Percentiles rank a stretch among this genome's conserved stretches.
These are phyloP conservation scores for Penicillium occitanis DNA, from an alignment of 2,329 filamentous ascomycete genomes.

Conservation along the genomic window DNA sequence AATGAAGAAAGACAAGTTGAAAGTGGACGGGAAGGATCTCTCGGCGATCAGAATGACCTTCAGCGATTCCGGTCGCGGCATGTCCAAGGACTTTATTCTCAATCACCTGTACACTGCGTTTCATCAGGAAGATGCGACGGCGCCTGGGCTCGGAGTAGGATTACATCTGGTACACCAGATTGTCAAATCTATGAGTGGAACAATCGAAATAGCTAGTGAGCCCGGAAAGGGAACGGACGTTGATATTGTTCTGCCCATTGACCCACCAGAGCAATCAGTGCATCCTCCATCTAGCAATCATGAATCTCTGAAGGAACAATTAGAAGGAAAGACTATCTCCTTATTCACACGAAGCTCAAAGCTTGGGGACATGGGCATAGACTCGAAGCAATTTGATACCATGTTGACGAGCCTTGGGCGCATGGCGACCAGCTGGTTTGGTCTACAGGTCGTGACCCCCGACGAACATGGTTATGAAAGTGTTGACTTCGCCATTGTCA, in stretches of 20 bases:
- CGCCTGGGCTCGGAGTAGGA: background rate
- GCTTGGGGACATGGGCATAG: background rate
- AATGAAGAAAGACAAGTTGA: background rate
- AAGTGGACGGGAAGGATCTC: background rate
- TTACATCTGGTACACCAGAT: background rate
- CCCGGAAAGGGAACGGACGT: background rate
- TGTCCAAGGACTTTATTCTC: background rate
- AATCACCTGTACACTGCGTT: background rate
- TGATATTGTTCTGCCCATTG: background rate
- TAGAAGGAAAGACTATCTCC: background rate
- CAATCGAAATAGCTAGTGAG: background rate
- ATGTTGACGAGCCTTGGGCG: background rate
- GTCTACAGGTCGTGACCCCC: background rate
- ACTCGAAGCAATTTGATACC: background rate
- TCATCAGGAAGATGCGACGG: background rate
- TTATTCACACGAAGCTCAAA: background rate
- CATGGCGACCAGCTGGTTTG: slow-evolving; percentile 1
- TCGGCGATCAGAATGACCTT: background rate
- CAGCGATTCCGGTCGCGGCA: background rate
- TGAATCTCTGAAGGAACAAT: background rate
- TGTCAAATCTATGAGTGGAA: background rate
- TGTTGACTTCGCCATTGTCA: background rate
- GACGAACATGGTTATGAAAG: background rate
- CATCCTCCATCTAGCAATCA: background rate
- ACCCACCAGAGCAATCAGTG: background rate